phyloP scores from a whole-genome alignment of 2,329 filamentous ascomycete species.

The Chalaropsis ovoidea region DNA sequence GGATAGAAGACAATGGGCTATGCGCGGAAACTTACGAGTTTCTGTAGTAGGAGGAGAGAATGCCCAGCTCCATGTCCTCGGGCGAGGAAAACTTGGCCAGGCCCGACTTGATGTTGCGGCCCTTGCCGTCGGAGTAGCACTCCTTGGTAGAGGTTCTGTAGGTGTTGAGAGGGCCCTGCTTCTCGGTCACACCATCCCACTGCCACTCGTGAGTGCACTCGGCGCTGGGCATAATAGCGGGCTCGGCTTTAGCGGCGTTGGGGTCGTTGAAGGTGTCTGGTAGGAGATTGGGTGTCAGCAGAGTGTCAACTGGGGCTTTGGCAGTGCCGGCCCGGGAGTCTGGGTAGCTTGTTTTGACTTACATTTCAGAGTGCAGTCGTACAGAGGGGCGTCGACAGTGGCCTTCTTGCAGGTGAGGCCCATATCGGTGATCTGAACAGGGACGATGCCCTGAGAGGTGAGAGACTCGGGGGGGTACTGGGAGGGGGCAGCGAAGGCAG shows the following conservation, averaged over 20 bases:
- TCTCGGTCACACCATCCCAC: constrained; percentile 28
- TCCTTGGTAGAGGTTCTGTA: constrained; percentile 22
- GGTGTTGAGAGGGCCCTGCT: constrained; percentile 30
- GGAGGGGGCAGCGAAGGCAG: constrained; percentile 15
- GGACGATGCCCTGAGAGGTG: too few relatives aligned
- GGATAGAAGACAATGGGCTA: too few relatives aligned
- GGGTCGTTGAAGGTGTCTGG: constrained; percentile 19
- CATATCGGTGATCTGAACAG: constrained; percentile 19
- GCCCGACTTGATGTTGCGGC: constrained; percentile 15
- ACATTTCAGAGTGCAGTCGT: constrained; percentile 21
- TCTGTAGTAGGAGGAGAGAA: constrained; percentile 17
- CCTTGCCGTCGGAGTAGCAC: constrained; percentile 22
- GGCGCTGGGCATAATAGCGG: neutral
- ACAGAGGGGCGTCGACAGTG: neutral
- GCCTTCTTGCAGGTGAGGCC: constrained; percentile 9
- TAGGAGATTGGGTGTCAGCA: neutral
- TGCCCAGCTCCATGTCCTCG: constrained; percentile 2
- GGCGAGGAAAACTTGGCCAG: constrained; percentile 17
- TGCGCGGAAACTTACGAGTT: constrained; percentile 15
- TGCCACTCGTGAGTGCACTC: constrained; percentile 27
- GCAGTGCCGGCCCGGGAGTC: neutral
- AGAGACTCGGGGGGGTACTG: neutral
- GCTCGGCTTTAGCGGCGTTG: constrained; percentile 6
- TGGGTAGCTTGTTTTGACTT: too few relatives aligned
- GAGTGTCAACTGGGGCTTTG: neutral